Base-by-base conservation (phyloP, 2,329 filamentous ascomycete genomes). In the Aspergillus texensis region DNA sequence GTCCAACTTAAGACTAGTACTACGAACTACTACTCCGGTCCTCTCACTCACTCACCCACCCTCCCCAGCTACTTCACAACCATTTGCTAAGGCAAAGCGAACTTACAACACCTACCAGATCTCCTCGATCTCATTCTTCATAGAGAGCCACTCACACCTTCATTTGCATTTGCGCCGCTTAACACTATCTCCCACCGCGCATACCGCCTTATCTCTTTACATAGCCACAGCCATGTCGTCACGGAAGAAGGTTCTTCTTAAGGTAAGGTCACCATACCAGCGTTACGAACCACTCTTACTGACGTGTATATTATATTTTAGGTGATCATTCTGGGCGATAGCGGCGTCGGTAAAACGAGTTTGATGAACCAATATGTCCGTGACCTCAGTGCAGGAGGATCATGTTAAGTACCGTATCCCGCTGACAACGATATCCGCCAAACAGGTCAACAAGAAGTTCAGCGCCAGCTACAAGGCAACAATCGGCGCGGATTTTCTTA, bases 301-400 rank as follows among this genome's bases (percentile, higher is more conserved):
- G n/a, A 34, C 41, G n/a, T 48, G 21, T 3, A 24, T n/a, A 55
- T 62, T 46, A 32, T 56, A 9, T 63, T 62, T 19, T 74, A 98
- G 94, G 94, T 99, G 76, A 99, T 99, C 76, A 98, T 99, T 82
- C 90, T 99, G 72, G 95, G 95, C 74, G 95, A 99, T 81, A 98
- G 94, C 81, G 95, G 95, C 83, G 95, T 99, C 67, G 95, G 95
- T 79, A 99, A 99, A 87, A 99, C 95, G 66, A 97, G 93, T 82
- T 89, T 99, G 88, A 99, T 99, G 95, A 99, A 99, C 84, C 95
- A 99, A 98, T 99, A 98, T 92, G 95, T 98, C 89, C 80, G 91
- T 73, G 62, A 62, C 67, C 56, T 53, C 30, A 64, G 36, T 53
- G n/a, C 26, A 34, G 28, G 48, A 59, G 36, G 12, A 39, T 56